Percentiles rank a stretch among this genome's conserved stretches.
These are phyloP conservation scores for Dunaliella sp. DNA, from an alignment of 139 green algal genomes.

Conservation along the genomic window DNA sequence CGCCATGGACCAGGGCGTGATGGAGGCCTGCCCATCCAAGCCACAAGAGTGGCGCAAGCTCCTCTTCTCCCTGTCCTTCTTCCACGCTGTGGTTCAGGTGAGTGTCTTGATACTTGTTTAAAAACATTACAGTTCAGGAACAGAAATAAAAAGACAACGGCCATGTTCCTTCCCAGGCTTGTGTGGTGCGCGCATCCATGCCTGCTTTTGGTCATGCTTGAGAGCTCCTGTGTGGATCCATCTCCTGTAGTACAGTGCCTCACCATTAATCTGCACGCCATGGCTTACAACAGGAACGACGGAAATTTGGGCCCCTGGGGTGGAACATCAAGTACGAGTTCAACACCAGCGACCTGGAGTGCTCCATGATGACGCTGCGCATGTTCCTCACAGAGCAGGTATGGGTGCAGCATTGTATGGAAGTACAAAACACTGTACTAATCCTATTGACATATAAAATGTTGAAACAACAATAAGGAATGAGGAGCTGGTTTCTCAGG, in stretches of 20 bases:
- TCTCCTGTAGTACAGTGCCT: neutral
- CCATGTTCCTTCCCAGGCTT: neutral
- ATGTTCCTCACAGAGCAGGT: slow-evolving; percentile 74
- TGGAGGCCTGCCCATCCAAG: slow-evolving; percentile 52
- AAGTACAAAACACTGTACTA: too few relatives aligned
- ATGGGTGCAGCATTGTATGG: too few relatives aligned
- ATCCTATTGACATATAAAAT: too few relatives aligned
- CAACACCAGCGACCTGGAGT: slow-evolving; percentile 81
- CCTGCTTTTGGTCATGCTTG: neutral
- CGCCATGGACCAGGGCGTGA: slow-evolving; percentile 50
- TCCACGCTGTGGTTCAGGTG: slow-evolving; percentile 72
- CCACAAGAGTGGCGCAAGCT: slow-evolving; percentile 65
- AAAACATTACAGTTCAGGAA: neutral
- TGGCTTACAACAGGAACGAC: slow-evolving; percentile 79
- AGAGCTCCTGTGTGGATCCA: neutral
- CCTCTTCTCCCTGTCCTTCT: slow-evolving; percentile 71
- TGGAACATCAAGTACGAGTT: slow-evolving; percentile 92
- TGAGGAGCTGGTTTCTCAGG: too few relatives aligned
- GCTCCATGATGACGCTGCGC: slow-evolving; percentile 64
- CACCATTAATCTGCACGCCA: neutral
- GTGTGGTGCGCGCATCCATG: neutral
- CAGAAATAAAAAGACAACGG: neutral
- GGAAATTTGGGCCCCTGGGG: slow-evolving; percentile 85
- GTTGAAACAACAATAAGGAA: too few relatives aligned
- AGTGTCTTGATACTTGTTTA: neutral